Evolutionary conservation across 2,329 filamentous ascomycete genomes (phyloP).

Genomic region (Xylaria sp.): DNA sequence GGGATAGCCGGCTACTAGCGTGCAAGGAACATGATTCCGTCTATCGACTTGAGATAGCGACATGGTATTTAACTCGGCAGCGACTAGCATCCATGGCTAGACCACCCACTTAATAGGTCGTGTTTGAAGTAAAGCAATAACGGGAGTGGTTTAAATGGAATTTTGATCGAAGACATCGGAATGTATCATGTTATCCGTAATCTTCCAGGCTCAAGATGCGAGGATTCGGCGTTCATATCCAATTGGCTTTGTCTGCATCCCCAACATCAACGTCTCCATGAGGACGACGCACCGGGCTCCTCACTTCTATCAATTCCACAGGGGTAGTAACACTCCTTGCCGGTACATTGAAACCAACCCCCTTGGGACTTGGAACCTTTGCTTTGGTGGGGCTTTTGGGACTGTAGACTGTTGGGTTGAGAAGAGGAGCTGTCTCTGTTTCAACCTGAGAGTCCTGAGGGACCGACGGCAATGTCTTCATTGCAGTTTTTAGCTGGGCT

Average conservation of each 20-base stretch:
- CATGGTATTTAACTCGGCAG: neutral
- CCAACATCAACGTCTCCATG: constrained; percentile 33
- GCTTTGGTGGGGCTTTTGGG: constrained; percentile 47
- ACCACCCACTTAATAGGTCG: neutral
- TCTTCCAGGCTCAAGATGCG: neutral
- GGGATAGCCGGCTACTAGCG: constrained; percentile 16
- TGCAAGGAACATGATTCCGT: neutral
- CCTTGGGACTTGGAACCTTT: constrained; percentile 51
- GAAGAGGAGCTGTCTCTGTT: constrained; percentile 44
- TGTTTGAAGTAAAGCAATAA: neutral
- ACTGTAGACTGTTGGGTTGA: constrained; percentile 60
- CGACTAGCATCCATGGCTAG: neutral
- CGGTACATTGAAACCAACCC: constrained; percentile 49
- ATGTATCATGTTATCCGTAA: neutral
- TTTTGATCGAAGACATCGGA: neutral
- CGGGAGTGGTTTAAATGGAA: neutral
- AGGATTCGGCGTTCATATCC: constrained; percentile 34
- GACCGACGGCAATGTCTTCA: constrained; percentile 46
- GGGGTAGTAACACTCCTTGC: constrained; percentile 36
- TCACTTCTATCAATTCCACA: constrained; percentile 14
- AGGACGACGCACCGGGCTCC: constrained; percentile 23
- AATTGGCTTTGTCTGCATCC: constrained; percentile 31
- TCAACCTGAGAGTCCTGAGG: constrained; percentile 36
- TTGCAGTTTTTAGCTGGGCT: constrained; percentile 16
- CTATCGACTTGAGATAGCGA: neutral